These are phyloP conservation scores for Aspergillus neotritici DNA, from an alignment of 2,329 filamentous ascomycete genomes.

Conservation along the genomic window DNA sequence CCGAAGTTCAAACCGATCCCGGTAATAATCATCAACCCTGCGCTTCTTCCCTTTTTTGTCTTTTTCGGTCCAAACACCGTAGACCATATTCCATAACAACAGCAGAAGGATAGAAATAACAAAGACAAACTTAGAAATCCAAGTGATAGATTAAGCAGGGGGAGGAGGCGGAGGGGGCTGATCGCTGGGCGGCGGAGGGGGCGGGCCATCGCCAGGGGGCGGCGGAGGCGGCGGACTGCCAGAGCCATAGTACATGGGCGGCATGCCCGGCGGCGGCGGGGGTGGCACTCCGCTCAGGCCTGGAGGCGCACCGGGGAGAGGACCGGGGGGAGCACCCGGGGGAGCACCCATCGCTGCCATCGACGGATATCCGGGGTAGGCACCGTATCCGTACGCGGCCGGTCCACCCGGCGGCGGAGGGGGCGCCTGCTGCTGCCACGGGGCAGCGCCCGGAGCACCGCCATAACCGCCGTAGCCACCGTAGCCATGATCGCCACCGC, in stretches of 20 bases:
- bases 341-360: slow-evolving; percentile 46
- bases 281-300: slow-evolving; percentile 25
- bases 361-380: slow-evolving; percentile 45
- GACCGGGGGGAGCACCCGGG: no score
- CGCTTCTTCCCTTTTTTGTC: no score
- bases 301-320: slow-evolving; percentile 45
- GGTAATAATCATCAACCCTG: no score
- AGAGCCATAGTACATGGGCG: slow-evolving; percentile 35
- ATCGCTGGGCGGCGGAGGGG: slow-evolving; percentile 48
- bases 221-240: slow-evolving; percentile 36
- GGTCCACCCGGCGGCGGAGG: slow-evolving; percentile 38
- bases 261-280: slow-evolving; percentile 44
- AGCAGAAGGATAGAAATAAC: neutral
- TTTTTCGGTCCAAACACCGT: no score
- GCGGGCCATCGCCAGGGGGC: slow-evolving; percentile 38
- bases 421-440: slow-evolving; percentile 58
- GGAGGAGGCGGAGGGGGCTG: slow-evolving; percentile 60
- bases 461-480: slow-evolving; percentile 33
- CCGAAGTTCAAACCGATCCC: no score
- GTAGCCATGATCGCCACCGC: slow-evolving; percentile 42
- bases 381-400: slow-evolving; percentile 53
- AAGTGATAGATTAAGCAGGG: slow-evolving; percentile 21
- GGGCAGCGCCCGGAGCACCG: slow-evolving; percentile 46
- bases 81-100: neutral
- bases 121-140: neutral